phyloP scores from a whole-genome alignment of 1,284 basidiomycete species.

The Ganoderma multipileum region DNA sequence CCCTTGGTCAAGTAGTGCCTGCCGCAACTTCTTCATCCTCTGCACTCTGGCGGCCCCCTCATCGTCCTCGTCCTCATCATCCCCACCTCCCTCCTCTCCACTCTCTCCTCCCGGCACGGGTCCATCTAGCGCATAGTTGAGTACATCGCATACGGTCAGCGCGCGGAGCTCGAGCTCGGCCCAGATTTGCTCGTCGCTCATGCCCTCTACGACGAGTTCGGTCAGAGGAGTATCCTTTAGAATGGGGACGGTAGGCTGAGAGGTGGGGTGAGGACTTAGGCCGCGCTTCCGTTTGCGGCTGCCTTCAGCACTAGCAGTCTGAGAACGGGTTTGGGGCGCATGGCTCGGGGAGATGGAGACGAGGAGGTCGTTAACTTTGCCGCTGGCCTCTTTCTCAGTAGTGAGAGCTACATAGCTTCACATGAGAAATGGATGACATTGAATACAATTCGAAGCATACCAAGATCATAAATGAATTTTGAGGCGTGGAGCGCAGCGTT shows the following conservation, averaged over 20 bases:
- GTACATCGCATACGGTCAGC: conserved; percentile 68
- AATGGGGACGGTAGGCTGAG: conserved; percentile 41
- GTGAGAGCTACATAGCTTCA: conserved; percentile 53
- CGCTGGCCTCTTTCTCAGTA: conserved; percentile 69
- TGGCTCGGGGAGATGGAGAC: conserved; percentile 65
- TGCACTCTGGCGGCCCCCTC: conserved; percentile 41
- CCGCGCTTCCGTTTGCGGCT: conserved; percentile 50
- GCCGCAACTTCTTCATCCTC: conserved; percentile 40
- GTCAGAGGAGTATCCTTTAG: conserved; percentile 79
- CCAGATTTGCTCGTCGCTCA: conserved; percentile 93
- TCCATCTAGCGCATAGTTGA: conserved; percentile 64
- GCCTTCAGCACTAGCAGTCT: conserved; percentile 46
- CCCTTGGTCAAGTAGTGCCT: conserved; percentile 38
- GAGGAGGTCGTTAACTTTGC: conserved; percentile 74
- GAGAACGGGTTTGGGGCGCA: conserved; percentile 77
- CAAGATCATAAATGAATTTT: conserved; percentile 83
- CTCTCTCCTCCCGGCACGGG: conserved; percentile 38
- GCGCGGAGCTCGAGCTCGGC: conserved; percentile 86
- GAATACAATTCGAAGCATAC: conserved; percentile 50
- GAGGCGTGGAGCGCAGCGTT: conserved; percentile 69
- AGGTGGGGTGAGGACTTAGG: conserved; percentile 40
- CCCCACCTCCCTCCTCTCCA: conserved; percentile 46
- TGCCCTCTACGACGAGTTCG: conserved; percentile 81
- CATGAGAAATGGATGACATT: neutral
- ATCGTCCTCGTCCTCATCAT: conserved; percentile 43